phyloP scores from a whole-genome alignment of 345 rosid genomes.

The Trapa incisa region DNA sequence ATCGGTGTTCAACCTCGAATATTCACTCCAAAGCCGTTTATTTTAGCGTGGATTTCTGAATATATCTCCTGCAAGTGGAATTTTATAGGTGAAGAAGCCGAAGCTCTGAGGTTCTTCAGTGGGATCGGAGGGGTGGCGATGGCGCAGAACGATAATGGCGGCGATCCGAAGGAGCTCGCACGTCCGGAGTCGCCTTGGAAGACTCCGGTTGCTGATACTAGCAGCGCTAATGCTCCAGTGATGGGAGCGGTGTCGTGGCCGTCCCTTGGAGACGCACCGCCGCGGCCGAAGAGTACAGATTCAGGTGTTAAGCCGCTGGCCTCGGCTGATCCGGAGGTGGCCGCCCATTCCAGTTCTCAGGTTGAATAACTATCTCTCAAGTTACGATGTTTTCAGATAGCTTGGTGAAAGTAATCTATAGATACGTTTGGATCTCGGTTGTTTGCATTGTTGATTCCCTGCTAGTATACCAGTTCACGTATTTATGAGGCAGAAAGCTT shows the following conservation, averaged over 20 bases:
- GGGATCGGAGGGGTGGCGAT: constrained; percentile 27
- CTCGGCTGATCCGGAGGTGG: constrained; percentile 13
- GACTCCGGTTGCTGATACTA: constrained; percentile 28
- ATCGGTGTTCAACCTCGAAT: neutral
- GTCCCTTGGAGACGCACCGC: constrained; percentile 61
- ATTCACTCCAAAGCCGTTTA: neutral
- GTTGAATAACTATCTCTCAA: constrained; percentile 11
- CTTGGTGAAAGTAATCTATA: neutral
- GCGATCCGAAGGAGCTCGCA: constrained; percentile 30
- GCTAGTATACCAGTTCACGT: neutral
- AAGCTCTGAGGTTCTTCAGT: neutral
- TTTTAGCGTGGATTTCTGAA: neutral
- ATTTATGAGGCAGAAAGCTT: neutral
- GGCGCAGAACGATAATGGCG: constrained; percentile 53
- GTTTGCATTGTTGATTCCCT: neutral
- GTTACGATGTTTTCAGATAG: neutral
- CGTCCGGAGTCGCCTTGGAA: constrained; percentile 77
- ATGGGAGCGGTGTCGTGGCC: constrained; percentile 85
- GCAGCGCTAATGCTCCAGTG: constrained; percentile 41
- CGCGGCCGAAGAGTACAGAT: constrained; percentile 27
- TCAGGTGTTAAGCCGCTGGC: constrained; percentile 3
- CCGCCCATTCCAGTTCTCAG: constrained; percentile 19
- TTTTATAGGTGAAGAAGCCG: neutral
- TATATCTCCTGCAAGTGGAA: neutral
- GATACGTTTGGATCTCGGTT: neutral